phyloP scores from a whole-genome alignment of 495 filamentous ascomycete species.

The Daldinia decipiens region DNA sequence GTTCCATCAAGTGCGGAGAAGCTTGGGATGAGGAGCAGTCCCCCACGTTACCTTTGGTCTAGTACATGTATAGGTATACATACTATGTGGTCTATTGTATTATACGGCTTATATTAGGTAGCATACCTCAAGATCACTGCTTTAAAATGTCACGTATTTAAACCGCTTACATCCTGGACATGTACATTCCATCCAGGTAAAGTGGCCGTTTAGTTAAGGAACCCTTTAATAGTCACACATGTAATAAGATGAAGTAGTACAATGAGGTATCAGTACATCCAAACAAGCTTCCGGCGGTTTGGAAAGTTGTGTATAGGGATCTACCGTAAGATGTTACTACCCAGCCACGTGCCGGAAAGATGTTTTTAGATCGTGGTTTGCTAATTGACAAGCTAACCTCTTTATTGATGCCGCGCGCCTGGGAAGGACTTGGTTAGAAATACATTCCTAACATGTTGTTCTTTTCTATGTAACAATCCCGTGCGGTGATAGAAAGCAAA shows the following conservation, averaged over 20 bases:
- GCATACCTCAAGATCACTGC: not conserved
- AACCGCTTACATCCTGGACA: not conserved
- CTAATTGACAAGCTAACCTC: not conserved
- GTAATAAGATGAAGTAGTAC: not conserved
- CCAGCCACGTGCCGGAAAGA: slow-evolving; percentile 10
- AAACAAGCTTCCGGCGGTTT: not conserved
- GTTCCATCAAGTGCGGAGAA: slow-evolving; percentile 30
- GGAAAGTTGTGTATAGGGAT: slow-evolving; percentile 9
- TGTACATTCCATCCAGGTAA: not conserved
- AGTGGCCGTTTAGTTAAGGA: not conserved
- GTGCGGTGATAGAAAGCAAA: slow-evolving; percentile 5
- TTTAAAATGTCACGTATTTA: too few relatives aligned
- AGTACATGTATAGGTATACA: too few relatives aligned
- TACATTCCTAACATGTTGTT: not conserved
- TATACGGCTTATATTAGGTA: not conserved
- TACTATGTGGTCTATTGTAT: not conserved
- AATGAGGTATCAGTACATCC: not conserved
- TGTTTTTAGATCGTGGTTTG: slow-evolving; percentile 8
- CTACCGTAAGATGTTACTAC: slow-evolving; percentile 1
- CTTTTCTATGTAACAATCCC: slow-evolving; percentile 29
- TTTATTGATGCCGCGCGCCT: not conserved
- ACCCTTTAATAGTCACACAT: not conserved
- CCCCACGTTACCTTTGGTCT: slow-evolving; percentile 2
- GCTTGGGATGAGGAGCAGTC: not conserved
- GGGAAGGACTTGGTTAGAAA: not conserved